A percentile compares a stretch with the other conserved stretches of the same genome.
phyloP scores from a whole-genome alignment of 805 yeast species.

The Cyberlindnera xylosilytica region DNA sequence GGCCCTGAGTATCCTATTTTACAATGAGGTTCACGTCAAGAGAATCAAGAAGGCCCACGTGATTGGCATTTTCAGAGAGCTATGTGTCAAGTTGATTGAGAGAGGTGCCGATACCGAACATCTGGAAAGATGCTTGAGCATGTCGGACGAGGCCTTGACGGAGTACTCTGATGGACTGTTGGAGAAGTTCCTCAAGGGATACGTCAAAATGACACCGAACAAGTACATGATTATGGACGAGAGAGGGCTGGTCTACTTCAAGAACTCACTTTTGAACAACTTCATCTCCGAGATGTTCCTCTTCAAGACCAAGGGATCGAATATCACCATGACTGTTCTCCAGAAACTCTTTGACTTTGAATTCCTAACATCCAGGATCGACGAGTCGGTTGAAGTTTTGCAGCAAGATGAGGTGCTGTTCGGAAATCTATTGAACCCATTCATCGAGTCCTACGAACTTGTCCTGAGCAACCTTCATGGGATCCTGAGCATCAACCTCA shows the following conservation, averaged over 20 bases:
- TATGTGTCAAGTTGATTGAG: slow-evolving; percentile 3
- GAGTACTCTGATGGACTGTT: slow-evolving; percentile 5
- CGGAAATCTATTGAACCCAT: slow-evolving; percentile 18
- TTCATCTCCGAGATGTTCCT: slow-evolving; percentile 22
- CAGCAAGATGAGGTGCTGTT: slow-evolving; percentile 10
- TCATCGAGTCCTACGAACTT: slow-evolving; percentile 24
- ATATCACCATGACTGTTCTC: slow-evolving; percentile 10
- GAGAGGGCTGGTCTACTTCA: slow-evolving; percentile 21
- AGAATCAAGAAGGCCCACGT: slow-evolving; percentile 6
- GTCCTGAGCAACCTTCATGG: slow-evolving; percentile 16
- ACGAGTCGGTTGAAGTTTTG: slow-evolving; percentile 5
- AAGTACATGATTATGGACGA: slow-evolving; percentile 17
- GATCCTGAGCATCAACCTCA: slow-evolving; percentile 16
- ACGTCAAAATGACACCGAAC: slow-evolving; percentile 5
- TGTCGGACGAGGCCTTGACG: slow-evolving; percentile 4
- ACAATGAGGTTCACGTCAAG: slow-evolving; percentile 14
- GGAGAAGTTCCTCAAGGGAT: slow-evolving; percentile 12
- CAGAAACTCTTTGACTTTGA: slow-evolving; percentile 20
- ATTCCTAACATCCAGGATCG: slow-evolving; percentile 17
- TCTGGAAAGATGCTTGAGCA: slow-evolving; percentile 2
- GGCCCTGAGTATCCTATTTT: slow-evolving; percentile 15
- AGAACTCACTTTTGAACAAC: slow-evolving; percentile 21
- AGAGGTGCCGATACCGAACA: slow-evolving; percentile 13
- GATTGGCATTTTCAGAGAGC: slow-evolving; percentile 8
- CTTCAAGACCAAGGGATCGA: slow-evolving; percentile 4